These are phyloP conservation scores for Aureobasidium namibiae DNA, from an alignment of 2,329 filamentous ascomycete genomes.

Conservation along the genomic window DNA sequence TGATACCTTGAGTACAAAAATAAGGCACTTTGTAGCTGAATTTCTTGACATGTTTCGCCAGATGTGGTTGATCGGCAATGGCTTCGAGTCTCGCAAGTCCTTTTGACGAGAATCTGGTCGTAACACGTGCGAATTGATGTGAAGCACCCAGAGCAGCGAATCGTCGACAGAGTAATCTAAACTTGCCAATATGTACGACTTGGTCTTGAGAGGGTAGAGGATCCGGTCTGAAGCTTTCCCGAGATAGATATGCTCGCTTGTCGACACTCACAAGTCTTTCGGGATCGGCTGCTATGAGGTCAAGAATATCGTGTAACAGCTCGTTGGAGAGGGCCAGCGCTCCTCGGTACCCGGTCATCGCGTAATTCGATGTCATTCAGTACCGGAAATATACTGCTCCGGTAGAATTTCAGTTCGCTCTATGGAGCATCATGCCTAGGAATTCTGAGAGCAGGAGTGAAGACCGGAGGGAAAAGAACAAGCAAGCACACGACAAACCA, in stretches of 20 bases:
- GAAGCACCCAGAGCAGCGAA: constrained; percentile 44
- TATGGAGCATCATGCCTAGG: not conserved
- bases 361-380: not conserved
- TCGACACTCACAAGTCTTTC: constrained; percentile 43
- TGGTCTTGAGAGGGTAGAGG: constrained; percentile 34
- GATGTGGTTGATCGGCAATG: constrained; percentile 41
- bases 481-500: constrained; percentile 3
- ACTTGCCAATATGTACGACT: constrained; percentile 36
- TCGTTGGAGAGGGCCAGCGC: constrained; percentile 40
- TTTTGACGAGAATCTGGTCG: constrained; percentile 42
- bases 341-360: constrained; percentile 2
- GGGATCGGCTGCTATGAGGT: constrained; percentile 44
- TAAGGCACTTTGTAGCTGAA: constrained; percentile 54
- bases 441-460: not conserved
- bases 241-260: constrained; percentile 42
- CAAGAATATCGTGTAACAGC: constrained; percentile 42
- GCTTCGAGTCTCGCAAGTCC: constrained; percentile 43
- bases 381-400: too few species aligned
- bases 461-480: not conserved
- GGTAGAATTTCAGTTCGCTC: not conserved
- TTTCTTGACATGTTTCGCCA: constrained; percentile 48
- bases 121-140: constrained; percentile 44
- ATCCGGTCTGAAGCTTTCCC: constrained; percentile 43
- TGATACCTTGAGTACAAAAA: constrained; percentile 47
- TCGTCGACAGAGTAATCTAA: constrained; percentile 41